A percentile compares a stretch with the other conserved stretches of the same genome.
Conservation (phyloP, 179 eudicot genomes). For the Sideroxylon spinosum region DNA sequence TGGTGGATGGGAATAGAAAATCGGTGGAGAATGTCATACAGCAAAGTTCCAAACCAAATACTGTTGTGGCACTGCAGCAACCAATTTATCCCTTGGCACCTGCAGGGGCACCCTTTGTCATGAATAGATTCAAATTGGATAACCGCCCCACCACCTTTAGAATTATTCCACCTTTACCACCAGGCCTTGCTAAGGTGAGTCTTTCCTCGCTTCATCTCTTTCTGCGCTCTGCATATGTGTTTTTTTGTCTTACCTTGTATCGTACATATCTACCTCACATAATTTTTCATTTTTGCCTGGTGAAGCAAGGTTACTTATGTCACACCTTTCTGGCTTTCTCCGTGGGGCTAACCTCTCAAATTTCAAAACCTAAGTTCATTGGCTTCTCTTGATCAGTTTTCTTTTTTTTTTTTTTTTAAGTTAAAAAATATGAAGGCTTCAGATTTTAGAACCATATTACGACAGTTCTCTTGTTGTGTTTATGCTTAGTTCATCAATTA, state of each 20-base stretch:
- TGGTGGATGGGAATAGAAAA: slow-evolving; percentile 27
- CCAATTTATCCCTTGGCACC: slow-evolving; percentile 45
- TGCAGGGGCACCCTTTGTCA: slow-evolving; percentile 38
- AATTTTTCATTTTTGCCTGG: background rate
- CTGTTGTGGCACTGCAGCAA: slow-evolving; percentile 38
- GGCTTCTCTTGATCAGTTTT: background rate
- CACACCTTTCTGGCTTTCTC: background rate
- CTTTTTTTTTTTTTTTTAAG: no score
- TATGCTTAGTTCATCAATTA: background rate
- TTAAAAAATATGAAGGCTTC: background rate
- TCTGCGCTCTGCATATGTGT: no score
- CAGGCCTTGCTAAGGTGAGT: slow-evolving; percentile 66
- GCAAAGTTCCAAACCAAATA: slow-evolving; percentile 28
- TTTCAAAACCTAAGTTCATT: background rate
- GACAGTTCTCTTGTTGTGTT: background rate
- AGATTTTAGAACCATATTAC: background rate
- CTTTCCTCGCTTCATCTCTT: background rate
- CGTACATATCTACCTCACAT: background rate
- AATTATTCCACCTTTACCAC: slow-evolving; percentile 68
- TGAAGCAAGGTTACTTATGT: background rate
- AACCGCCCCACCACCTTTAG: slow-evolving; percentile 75
- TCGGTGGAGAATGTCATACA: slow-evolving; percentile 31
- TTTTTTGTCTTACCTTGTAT: background rate
- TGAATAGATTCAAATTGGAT: slow-evolving; percentile 74
- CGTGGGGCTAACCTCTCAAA: background rate